A percentile compares a stretch with the other conserved stretches of the same genome.
Conservation (phyloP, 2,329 filamentous ascomycete species). For the Teratosphaeria epicoccoides region DNA sequence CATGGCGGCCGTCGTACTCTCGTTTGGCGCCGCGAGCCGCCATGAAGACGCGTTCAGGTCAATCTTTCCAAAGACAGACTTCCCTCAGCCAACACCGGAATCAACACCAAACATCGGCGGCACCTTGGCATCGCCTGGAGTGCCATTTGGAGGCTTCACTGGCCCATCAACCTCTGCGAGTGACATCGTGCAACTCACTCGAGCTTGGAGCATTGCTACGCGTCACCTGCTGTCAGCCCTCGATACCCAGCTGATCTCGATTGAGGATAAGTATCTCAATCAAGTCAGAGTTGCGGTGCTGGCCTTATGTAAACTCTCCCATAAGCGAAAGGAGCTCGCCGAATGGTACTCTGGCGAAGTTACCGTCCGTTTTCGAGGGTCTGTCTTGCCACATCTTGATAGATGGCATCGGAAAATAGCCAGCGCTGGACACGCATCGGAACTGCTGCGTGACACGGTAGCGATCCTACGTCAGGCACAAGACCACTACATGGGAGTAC, state of each 20-base stretch:
- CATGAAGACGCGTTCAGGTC: slow-evolving; percentile 29
- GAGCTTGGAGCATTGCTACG: slow-evolving; percentile 39
- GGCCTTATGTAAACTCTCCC: slow-evolving; percentile 3
- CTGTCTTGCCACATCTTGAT: slow-evolving; percentile 14
- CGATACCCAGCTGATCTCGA: background rate
- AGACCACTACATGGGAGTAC: slow-evolving; percentile 1
- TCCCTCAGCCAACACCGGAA: slow-evolving; percentile 35
- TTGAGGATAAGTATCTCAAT: background rate
- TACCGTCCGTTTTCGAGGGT: slow-evolving; percentile 31
- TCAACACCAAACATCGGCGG: slow-evolving; percentile 33
- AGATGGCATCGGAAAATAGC: slow-evolving; percentile 18
- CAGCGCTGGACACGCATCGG: slow-evolving; percentile 16
- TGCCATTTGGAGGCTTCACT: slow-evolving; percentile 31
- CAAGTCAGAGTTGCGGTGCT: slow-evolving; percentile 11
- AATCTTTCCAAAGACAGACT: slow-evolving; percentile 34
- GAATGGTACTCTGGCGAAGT: slow-evolving; percentile 40
- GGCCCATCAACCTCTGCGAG: slow-evolving; percentile 20
- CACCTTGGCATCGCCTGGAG: slow-evolving; percentile 26
- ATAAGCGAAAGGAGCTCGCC: slow-evolving; percentile 23
- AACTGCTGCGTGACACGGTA: slow-evolving; percentile 28
- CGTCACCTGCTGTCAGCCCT: slow-evolving; percentile 24
- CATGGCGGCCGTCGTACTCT: slow-evolving; percentile 4
- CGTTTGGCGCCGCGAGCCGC: slow-evolving; percentile 2
- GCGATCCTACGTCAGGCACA: slow-evolving; percentile 28
- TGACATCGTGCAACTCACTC: slow-evolving; percentile 27